A percentile compares a stretch with the other conserved stretches of the same genome.
These are phyloP conservation scores for Nemophila menziesii DNA, from an alignment of 257 asterid species.

Conservation along the genomic window DNA sequence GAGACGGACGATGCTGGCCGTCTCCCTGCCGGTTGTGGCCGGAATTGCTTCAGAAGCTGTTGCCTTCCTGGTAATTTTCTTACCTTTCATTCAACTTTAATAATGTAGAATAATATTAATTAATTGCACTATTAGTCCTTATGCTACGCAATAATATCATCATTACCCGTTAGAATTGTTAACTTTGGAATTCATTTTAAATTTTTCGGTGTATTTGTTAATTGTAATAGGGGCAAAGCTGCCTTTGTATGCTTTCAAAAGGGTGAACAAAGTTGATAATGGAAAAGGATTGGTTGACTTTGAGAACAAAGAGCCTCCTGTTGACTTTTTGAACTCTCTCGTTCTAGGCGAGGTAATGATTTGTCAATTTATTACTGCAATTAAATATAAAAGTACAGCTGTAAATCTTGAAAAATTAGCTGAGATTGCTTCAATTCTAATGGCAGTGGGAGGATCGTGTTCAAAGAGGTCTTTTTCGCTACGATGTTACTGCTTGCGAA, in stretches of 20 bases:
- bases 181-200: neutral
- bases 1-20: slow-evolving; percentile 46
- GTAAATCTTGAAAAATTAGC: slow-evolving; percentile 1
- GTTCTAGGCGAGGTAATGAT: slow-evolving; percentile 58
- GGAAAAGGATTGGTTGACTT: slow-evolving; percentile 20
- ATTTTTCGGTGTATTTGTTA: slow-evolving; percentile 10
- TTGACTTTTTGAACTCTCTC: slow-evolving; percentile 59
- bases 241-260: slow-evolving; percentile 64
- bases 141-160: no score
- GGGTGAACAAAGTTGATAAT: slow-evolving; percentile 15
- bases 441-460: slow-evolving; percentile 89
- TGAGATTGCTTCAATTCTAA: slow-evolving; percentile 17
- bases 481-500: slow-evolving; percentile 96
- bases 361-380: neutral
- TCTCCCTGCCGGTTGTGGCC: slow-evolving; percentile 50
- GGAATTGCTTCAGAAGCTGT: slow-evolving; percentile 68
- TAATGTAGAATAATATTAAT: neutral
- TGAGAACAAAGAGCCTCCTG: slow-evolving; percentile 33
- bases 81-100: neutral
- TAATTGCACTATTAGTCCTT: no score
- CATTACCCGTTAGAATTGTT: no score
- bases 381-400: neutral
- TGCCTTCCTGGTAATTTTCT: slow-evolving; percentile 52
- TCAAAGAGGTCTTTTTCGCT: slow-evolving; percentile 93
- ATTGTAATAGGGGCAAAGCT: slow-evolving; percentile 49